Evolutionary conservation across 2,329 filamentous ascomycete genomes (phyloP), one percentile per base, ranked within the genome.

Genomic region (Nemania abortiva): DNA sequence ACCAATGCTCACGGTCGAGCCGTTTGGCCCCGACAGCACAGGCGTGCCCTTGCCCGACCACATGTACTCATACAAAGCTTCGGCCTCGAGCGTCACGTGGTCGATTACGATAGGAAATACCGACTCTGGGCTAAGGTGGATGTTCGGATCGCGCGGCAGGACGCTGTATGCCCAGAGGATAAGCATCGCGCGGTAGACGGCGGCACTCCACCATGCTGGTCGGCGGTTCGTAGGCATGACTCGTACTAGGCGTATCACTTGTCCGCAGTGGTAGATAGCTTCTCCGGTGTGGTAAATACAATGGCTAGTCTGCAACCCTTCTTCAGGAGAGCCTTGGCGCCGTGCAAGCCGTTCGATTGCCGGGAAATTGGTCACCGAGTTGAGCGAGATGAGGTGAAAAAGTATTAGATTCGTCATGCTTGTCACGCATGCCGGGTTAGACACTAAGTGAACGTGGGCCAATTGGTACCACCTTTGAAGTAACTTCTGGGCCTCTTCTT

Each of bases 151-250:
- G 67, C 86, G 82, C 66, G 84, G 83, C 6, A 82, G 83, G 64
- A 91, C 79, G 72, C 88, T 87, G 72, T 91, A 88, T 2, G 86
- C 83, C 89, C 89, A 91, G 2, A 91, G 81, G 49, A 90, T 85
- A 65, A 91, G 81, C 3, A 85, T 85, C 1, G 86, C 90, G n/a
- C 91, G 88, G 77, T 93, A 92, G 49, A 92, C 82, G 2, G 90
- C 90, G 1, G 85, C 87, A n/a, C 89, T 82, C 90, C 90, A 93
- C 91, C 91, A 93, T 45, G 85, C 87, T 6, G 91, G 91, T 24
- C 89, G 86, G 2, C 87, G 83, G 57, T 88, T 86, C 34, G 82
- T 80, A 1, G 88, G 85, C 86, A 92, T 91, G 15, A 82, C 81
- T 6, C 86, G 83, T 47, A 92, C 79, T 11, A 91, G 82, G 3